These are phyloP conservation scores for Populus tremula DNA, from an alignment of 345 rosid species.

Conservation along the genomic window DNA sequence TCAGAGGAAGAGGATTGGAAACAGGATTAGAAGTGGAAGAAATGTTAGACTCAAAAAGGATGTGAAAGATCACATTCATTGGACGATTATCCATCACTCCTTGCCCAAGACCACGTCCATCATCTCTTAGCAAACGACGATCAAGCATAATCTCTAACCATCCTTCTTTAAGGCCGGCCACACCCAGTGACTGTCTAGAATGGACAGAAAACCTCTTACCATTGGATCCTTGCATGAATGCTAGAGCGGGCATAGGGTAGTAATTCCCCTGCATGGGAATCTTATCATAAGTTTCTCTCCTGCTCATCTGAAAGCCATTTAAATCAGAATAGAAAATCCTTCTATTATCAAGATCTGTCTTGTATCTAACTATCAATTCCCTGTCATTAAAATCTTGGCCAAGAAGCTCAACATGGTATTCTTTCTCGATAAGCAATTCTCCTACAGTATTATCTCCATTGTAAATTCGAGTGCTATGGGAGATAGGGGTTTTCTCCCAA, in stretches of 20 bases:
- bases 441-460: conserved; percentile 57
- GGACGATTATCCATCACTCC: conserved; percentile 91
- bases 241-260: conserved; percentile 96
- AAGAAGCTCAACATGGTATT: conserved; percentile 89
- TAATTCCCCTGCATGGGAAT: conserved; percentile 97
- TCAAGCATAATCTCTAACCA: conserved; percentile 98
- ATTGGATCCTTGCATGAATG: conserved; percentile 80
- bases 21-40: conserved; percentile 47
- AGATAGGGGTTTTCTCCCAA: conserved; percentile 67
- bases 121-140: conserved; percentile 75
- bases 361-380: conserved; percentile 84
- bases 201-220: conserved; percentile 84
- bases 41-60: conserved; percentile 62
- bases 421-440: conserved; percentile 68
- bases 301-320: conserved; percentile 97
- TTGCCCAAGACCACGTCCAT: conserved; percentile 98
- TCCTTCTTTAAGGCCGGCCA: conserved; percentile 70
- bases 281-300: conserved; percentile 91
- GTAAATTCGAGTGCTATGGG: conserved; percentile 74
- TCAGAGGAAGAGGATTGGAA: conserved; percentile 49
- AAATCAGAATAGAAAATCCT: conserved; percentile 80
- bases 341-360: conserved; percentile 63
- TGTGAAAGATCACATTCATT: conserved; percentile 68
- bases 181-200: conserved; percentile 89
- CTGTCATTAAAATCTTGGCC: conserved; percentile 61